Base-by-base conservation (phyloP, 1,284 basidiomycete species). In the Trametes polyzona region DNA sequence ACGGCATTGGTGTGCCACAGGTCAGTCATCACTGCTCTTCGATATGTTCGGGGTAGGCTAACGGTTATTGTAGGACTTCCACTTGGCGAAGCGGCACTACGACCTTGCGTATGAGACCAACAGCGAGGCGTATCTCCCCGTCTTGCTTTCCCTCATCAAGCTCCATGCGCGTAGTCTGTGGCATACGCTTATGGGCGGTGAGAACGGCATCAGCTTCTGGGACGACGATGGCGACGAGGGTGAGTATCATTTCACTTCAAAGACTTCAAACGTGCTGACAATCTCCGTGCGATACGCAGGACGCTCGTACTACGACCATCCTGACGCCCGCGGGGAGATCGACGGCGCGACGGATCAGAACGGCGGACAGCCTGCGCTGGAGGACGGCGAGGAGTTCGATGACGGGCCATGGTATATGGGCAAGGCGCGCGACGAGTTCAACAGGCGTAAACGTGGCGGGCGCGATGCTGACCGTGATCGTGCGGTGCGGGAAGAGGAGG, bases 31-130 rank as follows among this genome's bases (percentile, higher is more conserved):
- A n/a, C n/a, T n/a, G n/a, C n/a, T n/a, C 9, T 11, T 8, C 29
- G 36, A 9, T 16, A 29, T n/a, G 26, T 21, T 6, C 1, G 14
- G 14, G 14, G 9, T 4, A n/a, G 7, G n/a, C 17, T 24, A 7
- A 16, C 19, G 29, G 11, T 9, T 9, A 35, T n/a, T 19, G 23
- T 63, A 94, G 85, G 96, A 99, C 74, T 99, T 95, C 78, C 92
- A 97, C 73, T 84, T 99, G 16, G 97, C 97, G 0, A 99, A 99
- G 74, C 83, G 97, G 27, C 91, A 96, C 72, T 99, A 98, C 71
- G 97, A 99, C 72, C 75, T 88, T 56, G 93, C 95, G 2, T 74
- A 93, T 35, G 92, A 93, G 63, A 93, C 90, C 4, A 96, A 96
- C 67, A 73, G 78, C 44, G 95, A 97, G 67, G 95, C 95, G 0